Conservation (phyloP, 495 filamentous ascomycete species). For the Trichocladium antarcticum region DNA sequence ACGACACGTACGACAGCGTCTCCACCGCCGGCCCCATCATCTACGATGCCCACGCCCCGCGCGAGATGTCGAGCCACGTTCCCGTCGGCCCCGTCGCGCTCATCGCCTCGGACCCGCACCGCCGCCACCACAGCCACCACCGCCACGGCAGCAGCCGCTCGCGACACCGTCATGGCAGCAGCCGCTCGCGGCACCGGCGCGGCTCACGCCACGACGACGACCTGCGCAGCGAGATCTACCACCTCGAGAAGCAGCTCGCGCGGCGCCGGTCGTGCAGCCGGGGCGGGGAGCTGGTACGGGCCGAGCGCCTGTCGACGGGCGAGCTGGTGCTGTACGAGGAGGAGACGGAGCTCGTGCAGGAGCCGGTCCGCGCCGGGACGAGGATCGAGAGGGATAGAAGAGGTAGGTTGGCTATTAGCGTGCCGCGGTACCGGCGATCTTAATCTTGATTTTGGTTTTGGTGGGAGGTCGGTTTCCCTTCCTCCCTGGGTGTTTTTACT, state of each 20-base stretch:
- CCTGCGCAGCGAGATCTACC: constrained; percentile 33
- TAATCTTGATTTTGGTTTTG: constrained; percentile 13
- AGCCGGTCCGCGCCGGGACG: constrained; percentile 41
- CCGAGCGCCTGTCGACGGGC: constrained; percentile 38
- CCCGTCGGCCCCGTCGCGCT: constrained; percentile 42
- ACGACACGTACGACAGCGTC: not conserved
- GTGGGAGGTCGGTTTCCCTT: not conserved
- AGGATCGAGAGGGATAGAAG: constrained; percentile 71
- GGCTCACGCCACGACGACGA: constrained; percentile 18
- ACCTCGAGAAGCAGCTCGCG: constrained; percentile 25
- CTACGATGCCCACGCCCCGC: constrained; percentile 21
- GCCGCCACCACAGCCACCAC: constrained; percentile 5
- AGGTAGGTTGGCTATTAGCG: constrained; percentile 68
- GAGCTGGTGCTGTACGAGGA: constrained; percentile 47
- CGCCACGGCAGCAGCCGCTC: constrained; percentile 11
- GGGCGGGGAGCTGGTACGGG: constrained; percentile 31
- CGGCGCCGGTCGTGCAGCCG: constrained; percentile 1
- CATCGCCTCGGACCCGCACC: constrained; percentile 7
- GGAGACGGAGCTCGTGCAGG: constrained; percentile 41
- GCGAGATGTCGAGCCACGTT: constrained; percentile 41
- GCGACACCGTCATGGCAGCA: too few relatives aligned
- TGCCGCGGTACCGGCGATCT: constrained; percentile 45
- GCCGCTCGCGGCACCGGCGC: too few relatives aligned
- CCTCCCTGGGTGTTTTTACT: not conserved
- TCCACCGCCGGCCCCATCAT: constrained; percentile 20